phyloP scores from a whole-genome alignment of 2,329 filamentous ascomycete species.

The Aspergillus sp. region DNA sequence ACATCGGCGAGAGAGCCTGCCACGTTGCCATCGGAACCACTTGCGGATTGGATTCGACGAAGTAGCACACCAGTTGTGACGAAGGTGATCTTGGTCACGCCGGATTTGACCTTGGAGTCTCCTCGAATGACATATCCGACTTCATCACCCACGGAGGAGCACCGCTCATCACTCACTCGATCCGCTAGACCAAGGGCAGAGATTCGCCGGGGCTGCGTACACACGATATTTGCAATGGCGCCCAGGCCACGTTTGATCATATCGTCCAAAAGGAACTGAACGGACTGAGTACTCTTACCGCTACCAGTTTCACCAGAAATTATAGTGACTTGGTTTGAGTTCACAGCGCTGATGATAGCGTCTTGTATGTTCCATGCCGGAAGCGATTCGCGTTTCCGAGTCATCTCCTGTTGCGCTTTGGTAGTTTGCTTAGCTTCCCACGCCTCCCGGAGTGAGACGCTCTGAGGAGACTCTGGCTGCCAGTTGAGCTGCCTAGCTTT shows the following conservation, averaged over 20 bases:
- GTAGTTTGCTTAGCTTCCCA: constrained; percentile 70
- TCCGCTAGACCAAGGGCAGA: constrained; percentile 92
- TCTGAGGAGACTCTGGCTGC: constrained; percentile 57
- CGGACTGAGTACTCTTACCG: constrained; percentile 94
- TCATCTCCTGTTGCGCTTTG: constrained; percentile 70
- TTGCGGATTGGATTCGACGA: constrained; percentile 84
- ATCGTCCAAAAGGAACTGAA: constrained; percentile 93
- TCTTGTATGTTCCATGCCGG: constrained; percentile 87
- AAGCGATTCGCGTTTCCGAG: constrained; percentile 67
- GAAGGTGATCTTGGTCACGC: constrained; percentile 85
- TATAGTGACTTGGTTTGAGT: constrained; percentile 81
- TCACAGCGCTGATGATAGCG: constrained; percentile 72
- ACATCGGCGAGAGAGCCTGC: constrained; percentile 81
- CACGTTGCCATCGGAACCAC: constrained; percentile 75
- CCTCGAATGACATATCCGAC: constrained; percentile 90
- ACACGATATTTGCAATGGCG: constrained; percentile 80
- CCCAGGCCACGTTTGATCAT: constrained; percentile 76
- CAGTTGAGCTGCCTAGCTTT: constrained; percentile 63
- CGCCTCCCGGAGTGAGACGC: constrained; percentile 57
- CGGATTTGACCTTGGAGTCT: constrained; percentile 71
- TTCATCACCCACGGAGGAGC: constrained; percentile 76
- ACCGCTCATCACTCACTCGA: constrained; percentile 89
- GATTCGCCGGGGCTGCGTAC: constrained; percentile 92
- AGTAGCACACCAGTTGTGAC: constrained; percentile 93
- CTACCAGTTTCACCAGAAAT: constrained; percentile 96